Evolutionary conservation across 2,329 filamentous ascomycete genomes (phyloP).

Genomic region (Colletotrichum sp.): DNA sequence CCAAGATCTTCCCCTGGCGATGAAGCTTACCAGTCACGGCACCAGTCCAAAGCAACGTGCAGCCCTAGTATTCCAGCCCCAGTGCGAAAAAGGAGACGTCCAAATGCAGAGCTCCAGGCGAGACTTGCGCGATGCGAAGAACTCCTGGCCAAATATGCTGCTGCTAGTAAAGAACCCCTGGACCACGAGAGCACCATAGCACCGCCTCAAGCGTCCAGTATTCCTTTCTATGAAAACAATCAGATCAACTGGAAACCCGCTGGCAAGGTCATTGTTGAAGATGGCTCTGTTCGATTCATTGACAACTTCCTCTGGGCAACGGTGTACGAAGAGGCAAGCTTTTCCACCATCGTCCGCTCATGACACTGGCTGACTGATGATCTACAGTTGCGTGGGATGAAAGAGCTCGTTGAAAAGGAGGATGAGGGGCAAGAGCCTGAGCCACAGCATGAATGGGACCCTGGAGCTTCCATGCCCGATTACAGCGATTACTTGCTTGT

Average conservation of each 20-base stretch:
- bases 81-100: conserved; percentile 60
- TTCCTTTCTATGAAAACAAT: conserved; percentile 14
- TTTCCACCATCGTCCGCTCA: neutral
- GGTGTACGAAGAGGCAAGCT: conserved; percentile 60
- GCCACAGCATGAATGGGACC: neutral
- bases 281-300: conserved; percentile 60
- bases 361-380: neutral
- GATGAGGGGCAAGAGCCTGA: neutral
- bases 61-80: conserved; percentile 65
- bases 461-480: conserved; percentile 11
- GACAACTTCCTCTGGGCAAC: conserved; percentile 59
- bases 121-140: conserved; percentile 63
- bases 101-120: conserved; percentile 66
- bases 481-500: conserved; percentile 9
- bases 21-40: neutral
- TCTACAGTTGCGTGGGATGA: neutral
- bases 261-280: conserved; percentile 59
- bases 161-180: conserved; percentile 14
- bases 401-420: neutral
- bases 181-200: neutral
- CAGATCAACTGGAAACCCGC: conserved; percentile 42
- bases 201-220: neutral
- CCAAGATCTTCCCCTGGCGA: neutral
- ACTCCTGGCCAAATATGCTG: conserved; percentile 61
- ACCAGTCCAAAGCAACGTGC: conserved; percentile 41